Evolutionary conservation across 2,329 filamentous ascomycete species (phyloP), one percentile per base, ranked within the genome.

Genomic region (Alternaria longipes): DNA sequence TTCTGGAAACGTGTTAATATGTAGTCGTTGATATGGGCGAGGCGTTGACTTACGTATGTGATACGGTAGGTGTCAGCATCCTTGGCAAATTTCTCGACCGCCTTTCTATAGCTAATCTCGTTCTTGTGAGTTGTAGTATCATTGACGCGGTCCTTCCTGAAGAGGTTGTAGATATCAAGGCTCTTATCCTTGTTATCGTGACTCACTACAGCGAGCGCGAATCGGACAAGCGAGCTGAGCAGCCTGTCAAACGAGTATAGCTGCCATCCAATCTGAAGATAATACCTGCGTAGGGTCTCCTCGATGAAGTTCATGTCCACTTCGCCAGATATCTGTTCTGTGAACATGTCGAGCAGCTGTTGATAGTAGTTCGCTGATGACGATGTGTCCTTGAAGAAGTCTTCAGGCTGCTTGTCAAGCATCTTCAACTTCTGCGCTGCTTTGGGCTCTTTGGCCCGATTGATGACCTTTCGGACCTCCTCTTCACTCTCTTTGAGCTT

Each of bases 161-260:
- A 99, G 52, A 96, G 87, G 63, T 92, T 89, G 69, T 96, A 90
- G 61, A 99, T 91, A 62, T 98, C 94, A 5, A 91, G 89, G 38
- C 92, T 97, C 85, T 95, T 97, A 76, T 99, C 95, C 81, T 97
- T 97, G 47, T 88, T 86, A 71, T 99, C 95, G 3, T 88, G 88
- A 72, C 89, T 93, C 74, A 94, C 91, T 77, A 97, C 93, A n/a
- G 87, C 87, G 18, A 93, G 85, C 24, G 91, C 93, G 60, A 94
- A 90, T 59, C 93, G 91, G 60, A 91, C 90, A 40, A 97, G 87
- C 1, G 90, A 90, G 74, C 89, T 89, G 54, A 98, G 87, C 30
- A 97, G 88, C 76, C 97, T 94, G 74, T 96, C 92, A 66, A 98
- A 89, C 5, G 92, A 94, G 82, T 98, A 99, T 40, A 98, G 82